These are phyloP conservation scores for Sporisorium graminicola DNA, from an alignment of 1,284 basidiomycete species.

Conservation along the genomic window DNA sequence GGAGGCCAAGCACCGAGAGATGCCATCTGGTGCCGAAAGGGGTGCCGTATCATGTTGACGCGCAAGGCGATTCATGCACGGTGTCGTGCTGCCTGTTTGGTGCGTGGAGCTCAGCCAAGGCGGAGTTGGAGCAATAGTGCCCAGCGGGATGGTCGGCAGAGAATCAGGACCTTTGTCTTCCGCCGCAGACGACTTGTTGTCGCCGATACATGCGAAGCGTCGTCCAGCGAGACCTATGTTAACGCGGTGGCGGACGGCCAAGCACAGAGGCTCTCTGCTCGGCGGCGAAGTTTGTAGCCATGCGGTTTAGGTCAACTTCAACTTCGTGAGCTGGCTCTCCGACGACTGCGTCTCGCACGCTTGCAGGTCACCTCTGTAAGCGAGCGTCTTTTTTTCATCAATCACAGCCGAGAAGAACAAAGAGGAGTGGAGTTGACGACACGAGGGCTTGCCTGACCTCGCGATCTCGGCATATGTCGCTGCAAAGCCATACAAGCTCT, in stretches of 20 bases:
- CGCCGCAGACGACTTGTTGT: neutral
- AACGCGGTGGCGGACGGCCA: neutral
- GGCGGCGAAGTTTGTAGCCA: no score
- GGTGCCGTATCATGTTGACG: neutral
- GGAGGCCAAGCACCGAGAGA: neutral
- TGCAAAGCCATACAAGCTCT: neutral
- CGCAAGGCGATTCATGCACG: neutral
- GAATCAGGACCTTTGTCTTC: neutral
- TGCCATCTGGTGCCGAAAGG: neutral
- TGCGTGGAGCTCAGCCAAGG: neutral
- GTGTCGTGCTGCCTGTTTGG: neutral
- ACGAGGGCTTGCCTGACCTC: neutral
- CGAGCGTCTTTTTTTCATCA: neutral
- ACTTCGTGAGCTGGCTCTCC: constrained; percentile 1
- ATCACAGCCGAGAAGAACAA: neutral
- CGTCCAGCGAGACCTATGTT: neutral
- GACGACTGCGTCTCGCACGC: constrained; percentile 1
- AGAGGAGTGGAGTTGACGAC: neutral
- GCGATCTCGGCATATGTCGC: neutral
- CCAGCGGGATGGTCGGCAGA: neutral
- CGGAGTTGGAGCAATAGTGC: neutral
- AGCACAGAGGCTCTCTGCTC: neutral
- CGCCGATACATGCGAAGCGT: neutral
- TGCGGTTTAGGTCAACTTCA: no score
- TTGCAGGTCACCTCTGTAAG: neutral